These are phyloP conservation scores for Claviceps cyperi DNA, from an alignment of 2,329 filamentous ascomycete species.

Conservation along the genomic window DNA sequence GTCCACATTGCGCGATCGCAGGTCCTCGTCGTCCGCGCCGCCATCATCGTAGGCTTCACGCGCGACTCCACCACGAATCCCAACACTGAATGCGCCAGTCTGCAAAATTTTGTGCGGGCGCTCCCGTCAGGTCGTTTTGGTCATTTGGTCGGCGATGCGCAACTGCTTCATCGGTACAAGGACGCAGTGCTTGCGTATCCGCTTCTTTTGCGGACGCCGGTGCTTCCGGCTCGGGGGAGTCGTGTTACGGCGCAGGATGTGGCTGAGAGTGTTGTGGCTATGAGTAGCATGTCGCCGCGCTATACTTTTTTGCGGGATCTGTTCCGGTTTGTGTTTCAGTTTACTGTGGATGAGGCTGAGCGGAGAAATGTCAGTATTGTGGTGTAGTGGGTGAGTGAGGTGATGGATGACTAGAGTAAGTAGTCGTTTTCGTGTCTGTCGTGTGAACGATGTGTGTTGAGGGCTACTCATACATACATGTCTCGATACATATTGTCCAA, in stretches of 20 bases:
- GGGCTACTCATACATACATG: too few species aligned
- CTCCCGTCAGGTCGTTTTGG: slow-evolving; percentile 71
- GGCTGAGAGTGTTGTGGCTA: slow-evolving; percentile 62
- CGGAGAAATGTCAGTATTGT: slow-evolving; percentile 50
- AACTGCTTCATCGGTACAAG: slow-evolving; percentile 66
- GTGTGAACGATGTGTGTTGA: too few species aligned
- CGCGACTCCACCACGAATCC: slow-evolving; percentile 37
- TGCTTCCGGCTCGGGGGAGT: slow-evolving; percentile 37
- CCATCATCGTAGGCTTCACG: slow-evolving; percentile 69
- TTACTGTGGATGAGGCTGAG: slow-evolving; percentile 64
- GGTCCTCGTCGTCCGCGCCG: slow-evolving; percentile 67
- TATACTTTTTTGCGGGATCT: slow-evolving; percentile 72
- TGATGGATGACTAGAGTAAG: too few species aligned
- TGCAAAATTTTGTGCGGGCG: slow-evolving; percentile 64
- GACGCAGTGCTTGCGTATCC: slow-evolving; percentile 63
- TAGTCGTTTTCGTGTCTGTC: too few species aligned
- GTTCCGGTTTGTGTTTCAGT: slow-evolving; percentile 73
- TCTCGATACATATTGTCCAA: too few species aligned
- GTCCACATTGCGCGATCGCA: slow-evolving; percentile 65
- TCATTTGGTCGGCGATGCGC: slow-evolving; percentile 50
- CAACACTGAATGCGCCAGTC: slow-evolving; percentile 32
- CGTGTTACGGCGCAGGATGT: slow-evolving; percentile 58
- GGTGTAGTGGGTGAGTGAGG: slow-evolving; percentile 21
- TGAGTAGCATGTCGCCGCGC: slow-evolving; percentile 50
- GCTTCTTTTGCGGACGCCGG: slow-evolving; percentile 28